A percentile compares a stretch with the other conserved stretches of the same genome.
phyloP scores from a whole-genome alignment of 768 basidiomycete genomes.

The Leucogyrophana mollusca region DNA sequence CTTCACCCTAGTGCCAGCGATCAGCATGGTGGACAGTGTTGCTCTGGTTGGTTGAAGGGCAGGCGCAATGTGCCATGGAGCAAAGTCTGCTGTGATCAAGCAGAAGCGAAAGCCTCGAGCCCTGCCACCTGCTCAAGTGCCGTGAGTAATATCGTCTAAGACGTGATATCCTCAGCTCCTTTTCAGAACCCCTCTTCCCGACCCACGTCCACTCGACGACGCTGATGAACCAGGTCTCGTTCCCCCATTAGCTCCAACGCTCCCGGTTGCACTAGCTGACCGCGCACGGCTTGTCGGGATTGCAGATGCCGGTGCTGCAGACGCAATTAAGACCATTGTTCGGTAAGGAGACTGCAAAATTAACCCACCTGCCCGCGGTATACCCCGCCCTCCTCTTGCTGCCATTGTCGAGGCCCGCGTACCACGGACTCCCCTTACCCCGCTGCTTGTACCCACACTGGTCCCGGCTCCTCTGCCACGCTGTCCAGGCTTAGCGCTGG shows the following conservation, averaged over 20 bases:
- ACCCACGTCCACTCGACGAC: no score
- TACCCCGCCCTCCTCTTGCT: conserved; percentile 44
- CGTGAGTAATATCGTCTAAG: no score
- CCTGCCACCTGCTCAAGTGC: no score
- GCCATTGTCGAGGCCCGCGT: conserved; percentile 53
- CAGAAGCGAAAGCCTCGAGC: no score
- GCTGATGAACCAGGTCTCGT: conserved; percentile 20
- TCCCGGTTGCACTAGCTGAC: conserved; percentile 27
- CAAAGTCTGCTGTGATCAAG: no score
- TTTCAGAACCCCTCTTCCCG: no score
- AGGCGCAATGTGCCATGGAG: no score
- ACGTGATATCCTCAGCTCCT: no score
- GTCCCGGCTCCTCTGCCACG: conserved; percentile 45
- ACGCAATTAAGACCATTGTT: conserved; percentile 12
- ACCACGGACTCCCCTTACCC: conserved; percentile 69
- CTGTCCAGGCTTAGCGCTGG: conserved; percentile 15
- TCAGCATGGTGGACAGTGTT: no score
- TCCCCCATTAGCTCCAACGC: conserved; percentile 15
- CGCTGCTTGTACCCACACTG: conserved; percentile 43
- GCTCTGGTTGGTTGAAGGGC: no score
- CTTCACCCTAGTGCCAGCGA: no score
- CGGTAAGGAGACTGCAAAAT: neutral
- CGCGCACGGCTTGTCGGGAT: conserved; percentile 17
- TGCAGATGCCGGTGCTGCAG: conserved; percentile 10
- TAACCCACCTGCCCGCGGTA: conserved; percentile 36